Evolutionary conservation across 2,329 filamentous ascomycete genomes (phyloP), one percentile per base, ranked within the genome.

Genomic region (Davidsoniella eucalypti): DNA sequence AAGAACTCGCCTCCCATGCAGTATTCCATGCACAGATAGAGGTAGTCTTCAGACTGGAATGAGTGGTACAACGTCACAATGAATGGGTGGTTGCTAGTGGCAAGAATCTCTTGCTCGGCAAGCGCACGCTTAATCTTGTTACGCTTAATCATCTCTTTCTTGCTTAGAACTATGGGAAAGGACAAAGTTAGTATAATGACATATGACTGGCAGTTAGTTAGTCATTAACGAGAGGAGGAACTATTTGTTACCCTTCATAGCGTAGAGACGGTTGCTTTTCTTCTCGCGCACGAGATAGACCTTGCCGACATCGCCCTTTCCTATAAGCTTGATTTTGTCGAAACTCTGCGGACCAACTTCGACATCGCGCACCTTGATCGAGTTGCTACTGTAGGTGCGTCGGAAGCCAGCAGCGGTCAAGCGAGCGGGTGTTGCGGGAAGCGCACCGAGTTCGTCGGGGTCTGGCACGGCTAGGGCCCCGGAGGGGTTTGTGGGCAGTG

Each of bases 11-110:
- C 92, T 57, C 92, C 92, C 59, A 88, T 96, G 72, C 92, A 98
- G 64, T 98, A 98, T 66, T 98, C 92, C 92, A 98, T 98, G 65
- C 92, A 98, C n/a, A 98, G 75, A 63, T 98, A 98, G 40, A 98
- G 75, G 66, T 96, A 88, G 57, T 98, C 92, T 64, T 98, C 92
- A 1, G 92, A 98, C 65, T 98, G 92, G 73, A 98, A 98, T 0
- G 90, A 96, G 67, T 98, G 92, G 64, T 96, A 98, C 2, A 98
- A 72, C 0, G 92, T 98, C 55, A 98, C 92, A 62, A 98, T 98
- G 65, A 98, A 98, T 0, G 92, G 92, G 61, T 98, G 92, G 59
- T 98, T 98, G 71, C 90, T 96, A 40, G 92, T 98, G 7, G 92
- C 92, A 49, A 98, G 71, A 56, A 98, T 98, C 65, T 98, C 92